Evolutionary conservation across 139 green algal genomes (phyloP), one percentile per base, ranked within the genome.

Genomic region (Marvania coccoides): DNA sequence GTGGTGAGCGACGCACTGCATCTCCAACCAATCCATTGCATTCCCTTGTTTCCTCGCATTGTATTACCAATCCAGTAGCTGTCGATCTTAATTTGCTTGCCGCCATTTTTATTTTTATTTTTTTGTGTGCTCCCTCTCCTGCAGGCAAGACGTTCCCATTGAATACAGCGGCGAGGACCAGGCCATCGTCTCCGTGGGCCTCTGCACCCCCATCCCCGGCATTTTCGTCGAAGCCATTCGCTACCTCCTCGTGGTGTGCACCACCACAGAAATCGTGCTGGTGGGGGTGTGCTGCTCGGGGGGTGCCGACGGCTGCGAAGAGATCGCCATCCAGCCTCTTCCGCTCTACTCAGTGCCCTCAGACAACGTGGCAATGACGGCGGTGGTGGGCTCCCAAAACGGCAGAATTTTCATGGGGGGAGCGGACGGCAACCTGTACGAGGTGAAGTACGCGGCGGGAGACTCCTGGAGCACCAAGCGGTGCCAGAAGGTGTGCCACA

Each of bases 361-460:
- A 9, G 91, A 97, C 81, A 86, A 84, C 64, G 81, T 93, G 4
- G 65, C 89, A 42, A 93, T 96, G 73, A 86, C 80, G 19, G 82
- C 74, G 19, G 80, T 91, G n/a, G 74, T 73, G 0, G 51, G 69
- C 24, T 85, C 73, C 23, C 33, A 58, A 2, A 34, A 57, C 10
- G 90, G 91, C 3, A 77, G 93, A 23, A 90, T 97, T 38, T 98
- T 98, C 72, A 23, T 96, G 51, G 93, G 93, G 12, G 93, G 93
- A 3, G 69, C 66, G 0, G 91, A 98, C 64, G 91, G 91, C 4
- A 80, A 93, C 59, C 73, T 98, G 69, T 98, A 98, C 71, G 93
- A 98, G 74, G 40, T 98, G 23, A 38, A 77, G 48, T 98, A 98
- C 75, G 47, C 37, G 12, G 67, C 67, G 0, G 65, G 67, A 3